phyloP scores from a whole-genome alignment of 1,284 basidiomycete genomes.

The Cystobasidium slooffiae region DNA sequence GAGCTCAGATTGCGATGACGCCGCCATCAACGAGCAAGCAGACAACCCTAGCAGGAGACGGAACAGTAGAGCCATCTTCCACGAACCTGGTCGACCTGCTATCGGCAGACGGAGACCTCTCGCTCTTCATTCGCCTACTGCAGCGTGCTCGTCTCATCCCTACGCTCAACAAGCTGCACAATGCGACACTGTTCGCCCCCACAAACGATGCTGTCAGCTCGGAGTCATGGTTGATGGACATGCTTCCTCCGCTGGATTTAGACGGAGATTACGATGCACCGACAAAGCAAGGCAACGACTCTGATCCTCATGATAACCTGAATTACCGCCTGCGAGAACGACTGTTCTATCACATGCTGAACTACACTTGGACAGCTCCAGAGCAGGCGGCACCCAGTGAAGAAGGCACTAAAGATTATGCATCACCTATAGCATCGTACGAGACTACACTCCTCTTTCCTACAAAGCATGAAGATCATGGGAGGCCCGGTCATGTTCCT shows the following conservation, averaged over 20 bases:
- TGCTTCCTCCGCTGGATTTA: background rate
- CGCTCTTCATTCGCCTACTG: conserved; percentile 75
- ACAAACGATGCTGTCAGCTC: conserved; percentile 82
- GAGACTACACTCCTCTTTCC: conserved; percentile 74
- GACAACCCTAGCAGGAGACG: background rate
- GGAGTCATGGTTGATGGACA: conserved; percentile 16
- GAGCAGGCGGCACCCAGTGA: conserved; percentile 52
- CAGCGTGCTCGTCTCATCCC: conserved; percentile 88
- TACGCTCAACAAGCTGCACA: conserved; percentile 77
- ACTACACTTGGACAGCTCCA: conserved; percentile 65
- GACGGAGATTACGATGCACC: background rate
- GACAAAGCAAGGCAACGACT: background rate
- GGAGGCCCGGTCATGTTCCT: conserved; percentile 52
- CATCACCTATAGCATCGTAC: conserved; percentile 51
- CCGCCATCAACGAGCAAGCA: background rate
- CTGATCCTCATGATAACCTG: conserved; percentile 69
- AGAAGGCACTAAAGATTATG: conserved; percentile 46
- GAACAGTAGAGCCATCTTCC: background rate
- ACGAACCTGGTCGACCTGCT: conserved; percentile 78
- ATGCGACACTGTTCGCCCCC: conserved; percentile 89
- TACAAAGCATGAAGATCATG: conserved; percentile 55
- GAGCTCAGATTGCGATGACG: conserved; percentile 3
- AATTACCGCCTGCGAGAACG: conserved; percentile 83
- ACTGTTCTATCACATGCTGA: conserved; percentile 92
- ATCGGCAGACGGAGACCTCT: conserved; percentile 62